Evolutionary conservation across 495 filamentous ascomycete genomes (phyloP).

Genomic region (Penicillium cataractarum): DNA sequence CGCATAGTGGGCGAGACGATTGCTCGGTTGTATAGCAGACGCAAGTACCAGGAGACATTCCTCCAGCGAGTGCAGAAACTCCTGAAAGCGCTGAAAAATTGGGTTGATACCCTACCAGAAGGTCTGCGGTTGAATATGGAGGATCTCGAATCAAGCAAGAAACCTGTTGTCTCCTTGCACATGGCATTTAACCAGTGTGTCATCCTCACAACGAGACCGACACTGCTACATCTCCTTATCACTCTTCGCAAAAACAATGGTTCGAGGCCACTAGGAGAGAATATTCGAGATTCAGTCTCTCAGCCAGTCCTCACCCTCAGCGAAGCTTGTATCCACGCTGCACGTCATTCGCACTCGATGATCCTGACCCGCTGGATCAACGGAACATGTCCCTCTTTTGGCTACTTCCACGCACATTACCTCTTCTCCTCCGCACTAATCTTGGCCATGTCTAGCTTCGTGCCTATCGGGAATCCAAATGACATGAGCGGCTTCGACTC

Average conservation of each 20-base stretch:
- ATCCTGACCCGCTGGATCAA: constrained; percentile 50
- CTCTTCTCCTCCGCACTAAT: constrained; percentile 49
- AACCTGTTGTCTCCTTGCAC: constrained; percentile 44
- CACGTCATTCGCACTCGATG: constrained; percentile 46
- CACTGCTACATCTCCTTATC: constrained; percentile 46
- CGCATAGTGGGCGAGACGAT: constrained; percentile 49
- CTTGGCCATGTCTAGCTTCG: constrained; percentile 48
- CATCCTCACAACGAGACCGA: constrained; percentile 47
- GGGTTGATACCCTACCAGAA: constrained; percentile 48
- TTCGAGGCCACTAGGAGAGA: not conserved
- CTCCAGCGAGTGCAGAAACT: constrained; percentile 48
- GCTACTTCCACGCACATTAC: constrained; percentile 52
- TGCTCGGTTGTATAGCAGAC: constrained; percentile 46
- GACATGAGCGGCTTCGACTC: constrained; percentile 45
- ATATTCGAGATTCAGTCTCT: constrained; percentile 32
- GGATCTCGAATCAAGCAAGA: constrained; percentile 43
- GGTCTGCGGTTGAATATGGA: constrained; percentile 45
- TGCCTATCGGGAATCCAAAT: constrained; percentile 40
- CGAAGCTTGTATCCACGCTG: constrained; percentile 51
- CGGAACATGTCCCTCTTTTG: constrained; percentile 48
- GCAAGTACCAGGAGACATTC: constrained; percentile 49
- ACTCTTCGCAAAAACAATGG: constrained; percentile 34
- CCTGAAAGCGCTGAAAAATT: constrained; percentile 48
- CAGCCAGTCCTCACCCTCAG: constrained; percentile 46
- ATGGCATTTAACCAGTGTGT: constrained; percentile 50